Base-by-base conservation (phyloP, 1,284 basidiomycete genomes). In the Exsudoporus floridanus region DNA sequence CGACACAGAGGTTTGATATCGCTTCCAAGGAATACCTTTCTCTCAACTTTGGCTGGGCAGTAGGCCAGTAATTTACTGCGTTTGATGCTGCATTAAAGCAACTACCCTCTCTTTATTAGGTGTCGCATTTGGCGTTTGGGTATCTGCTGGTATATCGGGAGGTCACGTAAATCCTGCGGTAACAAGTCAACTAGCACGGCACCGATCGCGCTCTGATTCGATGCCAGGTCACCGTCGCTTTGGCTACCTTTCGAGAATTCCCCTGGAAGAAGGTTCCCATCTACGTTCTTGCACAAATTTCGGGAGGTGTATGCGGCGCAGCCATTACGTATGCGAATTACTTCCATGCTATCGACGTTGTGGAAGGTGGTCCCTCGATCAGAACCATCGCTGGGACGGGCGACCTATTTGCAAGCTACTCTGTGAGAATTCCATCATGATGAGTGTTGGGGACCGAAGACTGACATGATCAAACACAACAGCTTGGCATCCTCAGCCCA, bases 91-190 rank as follows among this genome's bases (percentile, higher is more conserved):
- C 23, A 9, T 31, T 42, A 14, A 16, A 23, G 50, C 27, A 46
- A 34, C 19, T 35, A 27, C 36, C 7, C 40, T 16, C 18, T 34
- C 3, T n/a, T n/a, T n/a, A n/a, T 31, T 18, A 75, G 73, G 72
- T 27, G 67, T 73, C 3, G 80, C 82, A 4, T 71, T 88, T 54
- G 87, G 85, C 45, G 82, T 81, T 7, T 86, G 83, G 81, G 73
- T 82, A 8, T 78, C 80, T 13, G 80, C 76, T 37, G 82, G 83
- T 38, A 78, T 86, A 47, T 86, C 85, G 43, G 85, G 86, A 13
- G 85, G 84, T 12, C 88, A 90, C 63, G 80, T 89, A 54, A 89
- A 90, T 64, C 87, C 88, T 47, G 85, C 84, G 23, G 85, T 83
- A 69, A 44, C 18, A 21, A 43, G 70, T 12, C 31, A 19, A 30